Conservation (phyloP, 2,329 filamentous ascomycete genomes). For the Ascochyta rabiei region DNA sequence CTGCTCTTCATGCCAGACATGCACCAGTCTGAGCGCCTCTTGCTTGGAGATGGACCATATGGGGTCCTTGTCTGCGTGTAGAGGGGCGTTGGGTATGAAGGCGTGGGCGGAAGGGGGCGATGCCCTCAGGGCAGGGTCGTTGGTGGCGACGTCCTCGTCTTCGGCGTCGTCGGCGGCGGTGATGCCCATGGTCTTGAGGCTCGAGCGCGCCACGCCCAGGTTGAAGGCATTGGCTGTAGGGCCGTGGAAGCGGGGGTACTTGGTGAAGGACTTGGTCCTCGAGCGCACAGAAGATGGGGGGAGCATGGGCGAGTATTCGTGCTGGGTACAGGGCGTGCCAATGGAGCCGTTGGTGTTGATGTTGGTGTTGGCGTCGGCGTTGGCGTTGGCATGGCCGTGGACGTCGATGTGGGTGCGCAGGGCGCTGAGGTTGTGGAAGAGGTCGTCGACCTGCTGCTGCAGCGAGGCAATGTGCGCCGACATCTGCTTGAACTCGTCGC, state of each 20-base stretch:
- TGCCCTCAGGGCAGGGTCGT: slow-evolving; percentile 59
- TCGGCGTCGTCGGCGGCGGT: slow-evolving; percentile 65
- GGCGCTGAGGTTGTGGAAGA: slow-evolving; percentile 74
- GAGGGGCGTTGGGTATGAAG: slow-evolving; percentile 18
- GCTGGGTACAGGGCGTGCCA: slow-evolving; percentile 37
- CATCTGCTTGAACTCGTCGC: slow-evolving; percentile 88
- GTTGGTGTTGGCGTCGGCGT: no score
- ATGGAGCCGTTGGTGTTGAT: slow-evolving; percentile 28
- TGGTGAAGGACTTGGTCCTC: slow-evolving; percentile 43
- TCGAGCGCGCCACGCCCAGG: slow-evolving; percentile 84
- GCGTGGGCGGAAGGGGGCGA: slow-evolving; percentile 47
- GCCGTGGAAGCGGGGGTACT: slow-evolving; percentile 74
- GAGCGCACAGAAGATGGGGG: slow-evolving; percentile 48
- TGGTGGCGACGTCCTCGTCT: slow-evolving; percentile 63
- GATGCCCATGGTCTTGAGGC: slow-evolving; percentile 88
- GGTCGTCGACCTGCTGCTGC: slow-evolving; percentile 81
- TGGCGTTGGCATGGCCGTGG: slow-evolving; percentile 18
- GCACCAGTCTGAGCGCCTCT: slow-evolving; percentile 79
- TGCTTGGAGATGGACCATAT: slow-evolving; percentile 79
- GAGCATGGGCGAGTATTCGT: slow-evolving; percentile 45
- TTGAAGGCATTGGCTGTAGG: slow-evolving; percentile 86
- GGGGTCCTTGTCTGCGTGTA: slow-evolving; percentile 69
- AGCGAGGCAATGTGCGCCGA: slow-evolving; percentile 73
- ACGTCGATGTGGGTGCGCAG: slow-evolving; percentile 61
- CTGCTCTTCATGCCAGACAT: slow-evolving; percentile 86